phyloP scores from a whole-genome alignment of 31 red algal species.

The Endocladia muricata region DNA sequence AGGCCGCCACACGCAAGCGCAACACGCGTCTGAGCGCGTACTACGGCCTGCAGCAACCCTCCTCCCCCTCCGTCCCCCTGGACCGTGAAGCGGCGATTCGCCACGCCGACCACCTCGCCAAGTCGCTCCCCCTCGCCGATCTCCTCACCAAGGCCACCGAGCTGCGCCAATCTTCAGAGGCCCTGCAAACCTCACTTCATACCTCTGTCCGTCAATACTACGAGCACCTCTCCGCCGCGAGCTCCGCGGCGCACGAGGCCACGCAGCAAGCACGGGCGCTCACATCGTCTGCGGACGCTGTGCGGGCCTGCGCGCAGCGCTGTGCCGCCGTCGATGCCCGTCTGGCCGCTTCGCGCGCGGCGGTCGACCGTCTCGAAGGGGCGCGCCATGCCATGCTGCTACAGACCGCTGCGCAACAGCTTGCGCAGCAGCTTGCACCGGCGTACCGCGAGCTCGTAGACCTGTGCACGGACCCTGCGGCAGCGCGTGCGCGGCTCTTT shows the following conservation, averaged over 20 bases:
- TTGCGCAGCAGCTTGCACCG: not conserved
- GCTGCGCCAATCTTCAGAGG: constrained; percentile 1
- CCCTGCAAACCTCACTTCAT: constrained; percentile 5
- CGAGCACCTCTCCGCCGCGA: not conserved
- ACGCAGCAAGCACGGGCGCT: not conserved
- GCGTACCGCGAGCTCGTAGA: constrained; percentile 10
- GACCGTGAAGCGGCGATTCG: not conserved
- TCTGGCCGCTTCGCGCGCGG: not conserved
- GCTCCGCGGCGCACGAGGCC: not conserved
- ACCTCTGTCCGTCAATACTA: not conserved
- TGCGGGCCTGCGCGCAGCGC: not conserved
- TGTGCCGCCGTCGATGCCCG: not conserved
- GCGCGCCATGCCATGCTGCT: not conserved
- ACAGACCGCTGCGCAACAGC: not conserved
- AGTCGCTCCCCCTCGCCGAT: constrained; percentile 3
- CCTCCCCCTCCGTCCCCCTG: not conserved
- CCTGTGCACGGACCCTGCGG: not conserved
- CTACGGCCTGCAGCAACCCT: not conserved
- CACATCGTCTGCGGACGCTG: not conserved
- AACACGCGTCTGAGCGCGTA: constrained; percentile 2
- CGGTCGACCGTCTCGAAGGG: not conserved
- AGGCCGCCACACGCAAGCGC: too few species aligned
- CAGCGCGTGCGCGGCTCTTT: not conserved
- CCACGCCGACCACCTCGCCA: not conserved
- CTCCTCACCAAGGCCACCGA: not conserved